Evolutionary conservation across 2,329 filamentous ascomycete genomes (phyloP).

Genomic region (Aspergillus niger): DNA sequence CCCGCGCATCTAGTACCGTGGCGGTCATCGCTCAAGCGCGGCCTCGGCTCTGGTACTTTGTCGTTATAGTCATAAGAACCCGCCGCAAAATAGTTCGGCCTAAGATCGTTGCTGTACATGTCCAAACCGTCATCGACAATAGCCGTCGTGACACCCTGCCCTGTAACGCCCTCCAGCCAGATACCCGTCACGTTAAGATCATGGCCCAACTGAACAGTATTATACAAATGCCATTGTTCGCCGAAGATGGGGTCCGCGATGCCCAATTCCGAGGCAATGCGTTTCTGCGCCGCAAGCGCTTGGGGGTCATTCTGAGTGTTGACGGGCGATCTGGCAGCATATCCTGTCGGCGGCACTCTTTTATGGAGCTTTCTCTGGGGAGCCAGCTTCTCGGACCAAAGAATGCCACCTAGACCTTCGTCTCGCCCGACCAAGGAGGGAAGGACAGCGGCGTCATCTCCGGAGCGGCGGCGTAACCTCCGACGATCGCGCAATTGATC

Average conservation of each 20-base stretch:
- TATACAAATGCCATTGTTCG: constrained; percentile 95
- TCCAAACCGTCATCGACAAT: constrained; percentile 96
- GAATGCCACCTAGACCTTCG: constrained; percentile 70
- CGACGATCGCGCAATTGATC: constrained; percentile 59
- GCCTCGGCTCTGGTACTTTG: constrained; percentile 72
- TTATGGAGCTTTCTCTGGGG: constrained; percentile 65
- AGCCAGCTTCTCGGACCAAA: constrained; percentile 77
- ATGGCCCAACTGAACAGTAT: constrained; percentile 76
- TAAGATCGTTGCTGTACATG: constrained; percentile 90
- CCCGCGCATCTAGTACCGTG: constrained; percentile 95
- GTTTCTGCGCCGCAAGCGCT: constrained; percentile 60
- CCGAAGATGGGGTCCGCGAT: constrained; percentile 90
- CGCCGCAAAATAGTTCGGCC: constrained; percentile 87
- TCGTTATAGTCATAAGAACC: constrained; percentile 98
- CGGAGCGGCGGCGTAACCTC: constrained; percentile 59
- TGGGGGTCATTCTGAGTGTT: constrained; percentile 40
- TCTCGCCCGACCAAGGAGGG: constrained; percentile 23
- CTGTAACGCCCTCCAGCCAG: constrained; percentile 88
- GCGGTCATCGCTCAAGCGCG: constrained; percentile 78
- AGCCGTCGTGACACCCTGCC: constrained; percentile 83
- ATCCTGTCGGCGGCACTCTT: constrained; percentile 47
- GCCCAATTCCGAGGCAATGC: constrained; percentile 65
- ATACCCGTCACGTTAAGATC: constrained; percentile 96
- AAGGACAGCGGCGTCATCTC: constrained; percentile 10
- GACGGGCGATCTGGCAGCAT: constrained; percentile 45